Evolutionary conservation across 2,329 filamentous ascomycete genomes (phyloP).

Genomic region (Lachnellula suecica): DNA sequence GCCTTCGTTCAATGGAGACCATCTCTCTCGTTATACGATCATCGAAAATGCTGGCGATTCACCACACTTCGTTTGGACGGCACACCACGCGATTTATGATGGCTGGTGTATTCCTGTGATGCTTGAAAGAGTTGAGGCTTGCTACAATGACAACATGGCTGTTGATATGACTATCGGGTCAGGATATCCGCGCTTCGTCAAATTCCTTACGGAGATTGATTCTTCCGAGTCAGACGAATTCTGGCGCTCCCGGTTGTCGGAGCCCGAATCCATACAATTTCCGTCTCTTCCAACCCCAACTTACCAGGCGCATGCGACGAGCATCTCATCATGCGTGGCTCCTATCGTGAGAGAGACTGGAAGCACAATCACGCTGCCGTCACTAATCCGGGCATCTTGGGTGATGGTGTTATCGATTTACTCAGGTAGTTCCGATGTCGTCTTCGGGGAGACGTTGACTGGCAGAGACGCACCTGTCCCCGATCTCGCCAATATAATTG

Average conservation of each 20-base stretch:
- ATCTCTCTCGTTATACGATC: constrained; percentile 8
- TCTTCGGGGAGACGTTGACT: constrained; percentile 43
- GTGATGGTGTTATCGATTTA: constrained; percentile 39
- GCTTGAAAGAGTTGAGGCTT: constrained; percentile 2
- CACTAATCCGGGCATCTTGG: constrained; percentile 34
- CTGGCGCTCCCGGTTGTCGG: constrained; percentile 9
- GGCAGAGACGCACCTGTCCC: constrained; percentile 38
- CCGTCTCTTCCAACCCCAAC: constrained; percentile 9
- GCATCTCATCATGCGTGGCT: not conserved
- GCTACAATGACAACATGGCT: constrained; percentile 3
- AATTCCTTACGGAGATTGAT: constrained; percentile 38
- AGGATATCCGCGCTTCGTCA: constrained; percentile 38
- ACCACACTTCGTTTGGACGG: constrained; percentile 44
- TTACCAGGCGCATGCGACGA: constrained; percentile 8
- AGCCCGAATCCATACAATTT: constrained; percentile 1
- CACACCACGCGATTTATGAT: constrained; percentile 53
- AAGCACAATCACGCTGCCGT: constrained; percentile 34
- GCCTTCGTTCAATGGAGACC: constrained; percentile 1
- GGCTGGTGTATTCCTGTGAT: constrained; percentile 40
- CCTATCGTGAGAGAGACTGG: not conserved
- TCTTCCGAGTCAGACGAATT: constrained; percentile 4
- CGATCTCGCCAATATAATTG: constrained; percentile 40
- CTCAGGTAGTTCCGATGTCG: constrained; percentile 36
- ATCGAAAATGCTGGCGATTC: not conserved
- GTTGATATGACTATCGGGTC: not conserved